A percentile compares a stretch with the other conserved stretches of the same genome.
These are phyloP conservation scores for Debaryomyces nepalensis DNA, from an alignment of 1,139 yeast genomes.

Conservation along the genomic window DNA sequence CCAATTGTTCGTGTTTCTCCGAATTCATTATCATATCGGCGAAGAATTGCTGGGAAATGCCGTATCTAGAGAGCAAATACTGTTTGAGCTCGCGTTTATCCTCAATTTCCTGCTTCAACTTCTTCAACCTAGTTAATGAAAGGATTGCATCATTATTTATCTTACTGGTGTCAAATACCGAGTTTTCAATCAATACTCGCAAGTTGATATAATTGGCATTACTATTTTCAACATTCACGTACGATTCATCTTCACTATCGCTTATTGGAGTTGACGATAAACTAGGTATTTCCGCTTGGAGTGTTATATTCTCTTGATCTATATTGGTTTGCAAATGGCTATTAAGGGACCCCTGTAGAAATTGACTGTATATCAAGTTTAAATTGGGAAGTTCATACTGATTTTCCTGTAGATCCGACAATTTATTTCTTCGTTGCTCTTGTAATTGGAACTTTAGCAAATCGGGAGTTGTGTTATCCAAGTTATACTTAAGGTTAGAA, in stretches of 20 bases:
- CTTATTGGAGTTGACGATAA: constrained; percentile 14
- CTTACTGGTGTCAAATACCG: constrained; percentile 47
- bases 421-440: constrained; percentile 41
- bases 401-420: constrained; percentile 28
- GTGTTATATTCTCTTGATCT: constrained; percentile 35
- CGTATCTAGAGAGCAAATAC: constrained; percentile 38
- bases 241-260: constrained; percentile 5
- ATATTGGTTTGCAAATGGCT: constrained; percentile 40
- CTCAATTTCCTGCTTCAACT: constrained; percentile 34
- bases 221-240: constrained; percentile 16
- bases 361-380: constrained; percentile 27
- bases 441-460: constrained; percentile 50
- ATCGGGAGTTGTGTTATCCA: constrained; percentile 47
- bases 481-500: constrained; percentile 28
- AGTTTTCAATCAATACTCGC: constrained; percentile 49
- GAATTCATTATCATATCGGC: constrained; percentile 29
- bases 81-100: constrained; percentile 38
- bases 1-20: constrained; percentile 23
- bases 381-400: constrained; percentile 22
- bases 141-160: constrained; percentile 42
- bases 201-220: constrained; percentile 44
- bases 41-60: constrained; percentile 43
- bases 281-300: constrained; percentile 26
- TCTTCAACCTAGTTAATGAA: constrained; percentile 34
- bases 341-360: constrained; percentile 41